Evolutionary conservation across 2,329 filamentous ascomycete species (phyloP).

Genomic region (Fusarium continuum): DNA sequence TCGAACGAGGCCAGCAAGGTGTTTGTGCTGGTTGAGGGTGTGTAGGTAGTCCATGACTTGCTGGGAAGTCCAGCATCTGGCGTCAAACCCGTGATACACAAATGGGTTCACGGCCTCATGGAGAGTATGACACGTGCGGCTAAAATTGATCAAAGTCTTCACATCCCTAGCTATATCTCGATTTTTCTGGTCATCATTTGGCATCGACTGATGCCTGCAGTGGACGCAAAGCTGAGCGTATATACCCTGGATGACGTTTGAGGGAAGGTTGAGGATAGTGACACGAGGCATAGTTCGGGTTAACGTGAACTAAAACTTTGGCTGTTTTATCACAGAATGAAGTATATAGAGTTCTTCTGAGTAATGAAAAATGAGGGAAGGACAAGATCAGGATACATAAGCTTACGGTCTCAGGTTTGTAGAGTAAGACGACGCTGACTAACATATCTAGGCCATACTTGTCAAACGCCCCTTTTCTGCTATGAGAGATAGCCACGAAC

Average conservation of each 20-base stretch:
- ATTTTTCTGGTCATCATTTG: background rate
- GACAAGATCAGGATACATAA: no score
- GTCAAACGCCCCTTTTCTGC: no score
- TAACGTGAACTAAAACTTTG: no score
- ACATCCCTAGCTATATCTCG: background rate
- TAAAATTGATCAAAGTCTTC: background rate
- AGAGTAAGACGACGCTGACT: no score
- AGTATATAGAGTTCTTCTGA: no score
- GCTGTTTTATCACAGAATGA: no score
- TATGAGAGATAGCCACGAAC: no score
- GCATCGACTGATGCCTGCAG: background rate
- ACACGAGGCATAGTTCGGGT: background rate
- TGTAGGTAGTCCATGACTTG: background rate
- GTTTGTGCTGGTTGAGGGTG: background rate
- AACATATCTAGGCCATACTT: no score
- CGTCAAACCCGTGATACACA: background rate
- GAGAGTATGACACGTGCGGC: background rate
- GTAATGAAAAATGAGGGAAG: no score
- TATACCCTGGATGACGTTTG: background rate
- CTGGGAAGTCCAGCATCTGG: background rate
- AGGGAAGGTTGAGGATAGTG: background rate
- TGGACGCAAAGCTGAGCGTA: background rate
- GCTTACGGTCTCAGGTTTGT: no score
- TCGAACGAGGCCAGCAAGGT: background rate
- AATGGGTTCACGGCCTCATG: background rate